Conservation (phyloP, 768 basidiomycete species). For the Pleurotus eryngii region DNA sequence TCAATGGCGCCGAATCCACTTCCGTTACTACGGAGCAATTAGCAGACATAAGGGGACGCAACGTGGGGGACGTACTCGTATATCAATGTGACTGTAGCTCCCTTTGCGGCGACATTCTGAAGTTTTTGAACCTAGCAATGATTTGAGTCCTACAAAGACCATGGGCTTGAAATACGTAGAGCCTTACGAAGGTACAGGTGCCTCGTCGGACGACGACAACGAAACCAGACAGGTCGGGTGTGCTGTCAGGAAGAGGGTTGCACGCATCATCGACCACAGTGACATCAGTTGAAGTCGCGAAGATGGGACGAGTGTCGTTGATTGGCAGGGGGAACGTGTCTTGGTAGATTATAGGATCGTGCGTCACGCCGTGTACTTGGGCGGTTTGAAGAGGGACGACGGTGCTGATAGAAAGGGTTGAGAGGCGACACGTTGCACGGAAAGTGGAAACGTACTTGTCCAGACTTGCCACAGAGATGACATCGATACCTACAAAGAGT, state of each 20-base stretch:
- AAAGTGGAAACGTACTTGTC: slow-evolving; percentile 38
- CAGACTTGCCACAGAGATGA: slow-evolving; percentile 53
- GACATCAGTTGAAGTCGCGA: slow-evolving; percentile 55
- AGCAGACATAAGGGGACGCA: not conserved
- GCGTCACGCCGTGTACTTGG: slow-evolving; percentile 43
- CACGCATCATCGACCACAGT: slow-evolving; percentile 58
- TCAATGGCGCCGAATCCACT: slow-evolving; percentile 39
- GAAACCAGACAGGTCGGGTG: slow-evolving; percentile 51
- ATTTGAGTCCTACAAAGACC: not conserved
- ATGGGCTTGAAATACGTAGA: not conserved
- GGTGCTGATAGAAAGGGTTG: slow-evolving; percentile 28
- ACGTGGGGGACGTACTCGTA: slow-evolving; percentile 43
- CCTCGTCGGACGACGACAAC: slow-evolving; percentile 59
- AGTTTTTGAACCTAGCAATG: slow-evolving; percentile 42
- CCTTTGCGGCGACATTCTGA: slow-evolving; percentile 50
- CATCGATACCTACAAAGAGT: slow-evolving; percentile 29
- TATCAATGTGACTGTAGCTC: slow-evolving; percentile 44
- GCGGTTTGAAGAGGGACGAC: slow-evolving; percentile 56
- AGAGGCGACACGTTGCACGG: not conserved
- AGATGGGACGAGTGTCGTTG: slow-evolving; percentile 47
- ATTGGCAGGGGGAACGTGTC: slow-evolving; percentile 43
- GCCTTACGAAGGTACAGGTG: slow-evolving; percentile 49
- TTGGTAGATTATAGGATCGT: slow-evolving; percentile 55
- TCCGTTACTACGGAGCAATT: slow-evolving; percentile 37
- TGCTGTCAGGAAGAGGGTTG: slow-evolving; percentile 45